Percentiles rank a stretch among this genome's conserved stretches.
Evolutionary conservation across 495 filamentous ascomycete genomes (phyloP).

Genomic region (Talaromyces liani): DNA sequence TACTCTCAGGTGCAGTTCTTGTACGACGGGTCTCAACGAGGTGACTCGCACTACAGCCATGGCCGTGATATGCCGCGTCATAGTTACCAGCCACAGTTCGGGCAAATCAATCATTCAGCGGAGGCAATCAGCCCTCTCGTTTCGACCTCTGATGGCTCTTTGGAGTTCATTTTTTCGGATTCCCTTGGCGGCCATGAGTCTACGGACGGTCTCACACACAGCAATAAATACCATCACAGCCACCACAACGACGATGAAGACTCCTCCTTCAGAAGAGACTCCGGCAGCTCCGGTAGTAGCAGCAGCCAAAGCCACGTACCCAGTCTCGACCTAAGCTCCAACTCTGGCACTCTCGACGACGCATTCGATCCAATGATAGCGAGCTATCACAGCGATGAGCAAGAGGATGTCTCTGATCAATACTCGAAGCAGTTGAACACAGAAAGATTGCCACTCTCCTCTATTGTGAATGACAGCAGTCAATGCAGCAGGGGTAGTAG

Average conservation of each 20-base stretch:
- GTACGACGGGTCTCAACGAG: slow-evolving; percentile 30
- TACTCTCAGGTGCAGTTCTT: slow-evolving; percentile 28
- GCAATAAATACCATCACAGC: not conserved
- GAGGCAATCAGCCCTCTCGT: slow-evolving; percentile 1
- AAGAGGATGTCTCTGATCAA: slow-evolving; percentile 13
- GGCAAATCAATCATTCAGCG: not conserved
- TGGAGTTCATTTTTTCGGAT: not conserved
- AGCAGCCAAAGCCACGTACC: slow-evolving; percentile 1
- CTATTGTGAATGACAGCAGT: slow-evolving; percentile 3
- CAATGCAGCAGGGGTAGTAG: not conserved
- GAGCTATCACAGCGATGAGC: slow-evolving; percentile 20
- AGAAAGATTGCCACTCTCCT: not conserved
- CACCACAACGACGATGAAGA: not conserved
- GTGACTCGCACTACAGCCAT: slow-evolving; percentile 25
- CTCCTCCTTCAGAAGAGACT: not conserved
- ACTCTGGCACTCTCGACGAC: slow-evolving; percentile 17
- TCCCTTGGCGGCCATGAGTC: not conserved
- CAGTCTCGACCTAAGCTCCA: slow-evolving; percentile 18
- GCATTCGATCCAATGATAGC: slow-evolving; percentile 20
- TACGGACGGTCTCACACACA: not conserved
- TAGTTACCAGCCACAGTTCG: not conserved
- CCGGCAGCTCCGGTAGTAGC: not conserved
- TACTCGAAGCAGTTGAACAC: slow-evolving; percentile 18
- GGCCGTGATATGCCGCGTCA: not conserved
- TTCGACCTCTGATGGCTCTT: not conserved